Evolutionary conservation across 345 rosid species (phyloP), one percentile per base, ranked within the genome.

Genomic region (Mercurialis annua): DNA sequence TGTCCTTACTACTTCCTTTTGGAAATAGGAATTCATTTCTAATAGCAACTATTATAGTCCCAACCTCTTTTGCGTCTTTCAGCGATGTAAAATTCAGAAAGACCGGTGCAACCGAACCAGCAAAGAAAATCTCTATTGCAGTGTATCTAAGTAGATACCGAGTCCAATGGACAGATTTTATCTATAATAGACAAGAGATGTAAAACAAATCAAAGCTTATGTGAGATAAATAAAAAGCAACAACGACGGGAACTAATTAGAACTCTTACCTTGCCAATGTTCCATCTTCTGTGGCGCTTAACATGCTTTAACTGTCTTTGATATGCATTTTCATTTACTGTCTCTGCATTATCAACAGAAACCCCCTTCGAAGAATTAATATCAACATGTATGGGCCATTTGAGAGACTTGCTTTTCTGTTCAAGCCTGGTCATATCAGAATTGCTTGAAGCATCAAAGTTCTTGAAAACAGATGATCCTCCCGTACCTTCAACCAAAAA

Each of bases 101-200:
- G 51, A 86, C 46, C 27, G 98, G 94, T 50, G 96, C 83, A 34
- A 81, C 78, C 4, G 92, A 90, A 75, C 84, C 90, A 65, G 82
- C 53, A 71, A 90, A 93, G 82, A 88, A 88, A 77, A 93, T 72
- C 86, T 88, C 97, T 63, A 88, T 68, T 29, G 97, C 92, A 72
- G 97, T 93, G 84, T 88, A 88, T 59, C 90, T 84, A 76, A 93
- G 98, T 79, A 93, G 81, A 90, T 90, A 88, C 46, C 98, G 93
- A 71, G 94, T 88, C 94, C 92, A 93, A 55, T 89, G 94, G 62
- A 90, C 94, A 65, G 90, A 76, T 81, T 79, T 93, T 72, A 93
- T 79, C 98, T 93, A 75, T 50, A 67, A 66, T 44, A 72, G 78
- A 56, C n/a, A 75, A 67, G 71, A 50, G 5, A 48, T 64, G 66